These are phyloP conservation scores for Pestalotiopsis sp. DNA, from an alignment of 2,329 filamentous ascomycete genomes.

Conservation along the genomic window DNA sequence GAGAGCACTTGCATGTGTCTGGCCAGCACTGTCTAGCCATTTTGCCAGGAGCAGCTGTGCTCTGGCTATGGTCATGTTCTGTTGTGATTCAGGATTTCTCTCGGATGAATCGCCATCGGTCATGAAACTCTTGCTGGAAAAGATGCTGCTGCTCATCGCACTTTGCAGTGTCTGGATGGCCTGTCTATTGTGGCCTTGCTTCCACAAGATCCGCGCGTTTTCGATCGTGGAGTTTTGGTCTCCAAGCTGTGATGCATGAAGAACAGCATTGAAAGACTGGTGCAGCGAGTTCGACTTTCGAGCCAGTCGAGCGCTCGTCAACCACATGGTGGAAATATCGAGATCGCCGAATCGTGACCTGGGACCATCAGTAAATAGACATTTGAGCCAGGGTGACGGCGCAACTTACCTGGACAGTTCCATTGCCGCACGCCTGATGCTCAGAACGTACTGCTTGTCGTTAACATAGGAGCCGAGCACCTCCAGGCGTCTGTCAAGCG, in stretches of 20 bases:
- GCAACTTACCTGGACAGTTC: conserved; percentile 66
- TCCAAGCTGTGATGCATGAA: conserved; percentile 82
- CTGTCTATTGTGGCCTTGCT: conserved; percentile 89
- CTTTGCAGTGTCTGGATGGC: conserved; percentile 90
- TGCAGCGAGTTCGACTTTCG: conserved; percentile 82
- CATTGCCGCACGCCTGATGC: conserved; percentile 86
- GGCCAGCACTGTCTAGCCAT: conserved; percentile 94
- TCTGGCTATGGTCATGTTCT: conserved; percentile 67
- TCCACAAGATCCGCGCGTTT: conserved; percentile 90
- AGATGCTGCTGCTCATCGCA: conserved; percentile 81
- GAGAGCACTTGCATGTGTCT: conserved; percentile 81
- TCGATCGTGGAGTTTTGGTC: conserved; percentile 91
- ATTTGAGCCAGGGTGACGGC: neutral
- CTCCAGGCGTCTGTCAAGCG: conserved; percentile 77
- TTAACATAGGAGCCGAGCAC: conserved; percentile 84
- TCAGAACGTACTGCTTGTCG: conserved; percentile 92
- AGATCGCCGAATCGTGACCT: conserved; percentile 65
- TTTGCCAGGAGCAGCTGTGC: conserved; percentile 90
- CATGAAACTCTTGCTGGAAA: conserved; percentile 52
- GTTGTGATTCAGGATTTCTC: conserved; percentile 47
- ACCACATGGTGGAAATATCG: conserved; percentile 83
- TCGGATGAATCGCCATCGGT: conserved; percentile 38
- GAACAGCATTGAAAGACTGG: conserved; percentile 90
- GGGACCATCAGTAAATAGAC: conserved; percentile 28
- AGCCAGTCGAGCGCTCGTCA: conserved; percentile 81